These are phyloP conservation scores for Penicillium freii DNA, from an alignment of 2,329 filamentous ascomycete species.

Conservation along the genomic window DNA sequence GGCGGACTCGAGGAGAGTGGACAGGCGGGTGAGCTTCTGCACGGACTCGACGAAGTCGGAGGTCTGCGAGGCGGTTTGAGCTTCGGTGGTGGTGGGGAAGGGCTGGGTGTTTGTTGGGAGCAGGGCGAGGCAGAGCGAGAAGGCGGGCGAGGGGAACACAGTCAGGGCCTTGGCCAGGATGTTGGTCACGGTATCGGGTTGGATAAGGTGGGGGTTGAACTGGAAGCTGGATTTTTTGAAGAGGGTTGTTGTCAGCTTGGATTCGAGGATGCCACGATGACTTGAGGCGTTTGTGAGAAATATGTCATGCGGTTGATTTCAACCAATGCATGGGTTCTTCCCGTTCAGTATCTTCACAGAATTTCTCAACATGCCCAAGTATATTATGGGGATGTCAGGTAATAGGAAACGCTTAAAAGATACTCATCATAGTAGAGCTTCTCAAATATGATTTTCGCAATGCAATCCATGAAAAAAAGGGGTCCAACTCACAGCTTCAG, in stretches of 20 bases:
- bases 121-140: conserved; percentile 89
- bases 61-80: conserved; percentile 40
- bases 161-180: conserved; percentile 97
- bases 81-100: conserved; percentile 53
- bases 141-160: conserved; percentile 94
- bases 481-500: conserved; percentile 77
- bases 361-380: conserved; percentile 63
- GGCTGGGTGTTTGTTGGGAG: conserved; percentile 79
- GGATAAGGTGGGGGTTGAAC: conserved; percentile 97
- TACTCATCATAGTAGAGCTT: conserved; percentile 65
- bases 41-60: conserved; percentile 77
- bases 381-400: conserved; percentile 65
- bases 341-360: conserved; percentile 67
- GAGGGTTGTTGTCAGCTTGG: conserved; percentile 10
- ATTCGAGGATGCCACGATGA: background rate
- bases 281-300: background rate
- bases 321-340: conserved; percentile 17
- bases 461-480: conserved; percentile 7
- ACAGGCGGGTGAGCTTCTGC: conserved; percentile 78
- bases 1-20: conserved; percentile 82
- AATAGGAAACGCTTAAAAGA: conserved; percentile 92
- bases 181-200: conserved; percentile 97
- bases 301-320: conserved; percentile 10
- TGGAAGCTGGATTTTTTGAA: conserved; percentile 70
- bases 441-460: background rate